Conservation (phyloP, 2,329 filamentous ascomycete species). For the Trichoderma lentiforme region DNA sequence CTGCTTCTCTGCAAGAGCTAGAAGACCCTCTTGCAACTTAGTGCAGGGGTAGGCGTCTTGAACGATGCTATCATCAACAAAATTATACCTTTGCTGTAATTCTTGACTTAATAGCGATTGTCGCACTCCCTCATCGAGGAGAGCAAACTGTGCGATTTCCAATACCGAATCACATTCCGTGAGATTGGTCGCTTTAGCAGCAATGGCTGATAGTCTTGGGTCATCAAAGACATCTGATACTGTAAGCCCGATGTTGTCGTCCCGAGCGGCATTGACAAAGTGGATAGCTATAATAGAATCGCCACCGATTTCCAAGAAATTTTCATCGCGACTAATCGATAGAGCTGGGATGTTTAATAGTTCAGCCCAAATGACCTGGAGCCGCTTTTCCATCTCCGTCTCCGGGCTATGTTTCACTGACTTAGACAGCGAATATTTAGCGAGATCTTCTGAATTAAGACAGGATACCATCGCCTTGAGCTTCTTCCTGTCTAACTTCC, state of each 20-base stretch:
- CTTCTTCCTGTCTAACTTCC: background rate
- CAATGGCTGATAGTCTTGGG: conserved; percentile 5
- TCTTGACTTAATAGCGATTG: background rate
- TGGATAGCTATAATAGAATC: conserved; percentile 20
- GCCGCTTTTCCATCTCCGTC: background rate
- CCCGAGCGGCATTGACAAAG: background rate
- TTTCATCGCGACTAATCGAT: background rate
- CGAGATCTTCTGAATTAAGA: background rate
- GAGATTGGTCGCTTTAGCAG: background rate
- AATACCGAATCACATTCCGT: background rate
- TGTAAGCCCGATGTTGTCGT: background rate
- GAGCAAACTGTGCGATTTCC: background rate
- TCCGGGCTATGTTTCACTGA: background rate
- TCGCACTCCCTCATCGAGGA: background rate
- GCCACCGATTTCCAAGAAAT: conserved; percentile 16
- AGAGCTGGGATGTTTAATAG: background rate
- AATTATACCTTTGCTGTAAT: background rate
- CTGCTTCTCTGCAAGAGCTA: background rate
- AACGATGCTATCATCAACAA: background rate
- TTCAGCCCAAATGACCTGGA: background rate
- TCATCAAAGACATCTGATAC: conserved; percentile 20
- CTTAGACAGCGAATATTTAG: background rate
- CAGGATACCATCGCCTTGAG: background rate
- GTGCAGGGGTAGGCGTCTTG: background rate
- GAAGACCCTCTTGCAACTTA: background rate